Evolutionary conservation across 345 rosid genomes (phyloP).

Genomic region (Eucalyptus brandiana): DNA sequence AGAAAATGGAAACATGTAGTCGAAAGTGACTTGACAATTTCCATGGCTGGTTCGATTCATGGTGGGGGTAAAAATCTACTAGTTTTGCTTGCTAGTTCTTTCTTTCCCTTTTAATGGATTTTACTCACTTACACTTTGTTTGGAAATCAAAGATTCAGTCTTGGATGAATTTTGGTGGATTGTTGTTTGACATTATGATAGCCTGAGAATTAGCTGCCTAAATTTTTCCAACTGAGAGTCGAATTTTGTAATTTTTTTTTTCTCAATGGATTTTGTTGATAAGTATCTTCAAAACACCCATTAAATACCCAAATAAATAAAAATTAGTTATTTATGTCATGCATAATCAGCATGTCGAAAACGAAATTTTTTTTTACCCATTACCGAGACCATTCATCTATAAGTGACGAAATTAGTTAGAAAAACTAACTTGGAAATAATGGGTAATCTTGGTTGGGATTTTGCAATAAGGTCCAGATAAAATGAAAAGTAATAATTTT

Average conservation of each 20-base stretch:
- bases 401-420: neutral
- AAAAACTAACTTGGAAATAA: too few species aligned
- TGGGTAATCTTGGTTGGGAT: too few species aligned
- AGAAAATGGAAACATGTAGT: neutral
- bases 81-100: neutral
- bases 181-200: neutral
- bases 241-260: neutral
- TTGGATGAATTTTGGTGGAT: too few species aligned
- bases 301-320: neutral
- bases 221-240: neutral
- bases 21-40: neutral
- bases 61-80: neutral
- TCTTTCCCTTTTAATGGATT: neutral
- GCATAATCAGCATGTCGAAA: neutral
- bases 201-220: neutral
- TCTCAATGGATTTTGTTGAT: neutral
- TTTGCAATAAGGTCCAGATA: too few species aligned
- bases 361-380: neutral
- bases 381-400: neutral
- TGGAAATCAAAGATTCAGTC: too few species aligned
- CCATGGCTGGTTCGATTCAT: neutral
- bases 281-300: neutral
- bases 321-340: neutral
- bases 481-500: neutral
- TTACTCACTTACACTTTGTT: too few species aligned